Percentiles rank a stretch among this genome's conserved stretches.
Conservation (phyloP, 352 stramenopile genomes). For the Plasmopara muralis region DNA sequence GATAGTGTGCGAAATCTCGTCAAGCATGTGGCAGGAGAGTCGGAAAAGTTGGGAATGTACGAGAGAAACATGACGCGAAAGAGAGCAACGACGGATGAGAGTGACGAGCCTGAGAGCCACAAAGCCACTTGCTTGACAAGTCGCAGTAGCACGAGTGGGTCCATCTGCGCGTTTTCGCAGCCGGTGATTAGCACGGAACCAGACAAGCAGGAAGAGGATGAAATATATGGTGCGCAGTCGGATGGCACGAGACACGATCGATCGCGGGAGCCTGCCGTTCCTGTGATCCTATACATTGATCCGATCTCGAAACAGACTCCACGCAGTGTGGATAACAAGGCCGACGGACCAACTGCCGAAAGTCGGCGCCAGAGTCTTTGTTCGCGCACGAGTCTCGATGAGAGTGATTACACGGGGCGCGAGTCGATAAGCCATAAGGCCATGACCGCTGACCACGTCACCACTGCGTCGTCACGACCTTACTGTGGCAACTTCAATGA, state of each 20-base stretch:
- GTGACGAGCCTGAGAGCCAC: slow-evolving; percentile 16
- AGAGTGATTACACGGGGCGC: neutral
- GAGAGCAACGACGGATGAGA: slow-evolving; percentile 31
- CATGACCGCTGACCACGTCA: too few relatives aligned
- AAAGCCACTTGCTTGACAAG: slow-evolving; percentile 4
- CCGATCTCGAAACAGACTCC: slow-evolving; percentile 10
- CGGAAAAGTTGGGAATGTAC: slow-evolving; percentile 20
- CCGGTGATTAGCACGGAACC: slow-evolving; percentile 10
- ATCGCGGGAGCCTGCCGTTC: slow-evolving; percentile 20
- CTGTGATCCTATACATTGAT: slow-evolving; percentile 23
- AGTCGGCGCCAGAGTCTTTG: slow-evolving; percentile 14
- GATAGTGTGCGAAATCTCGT: slow-evolving; percentile 35
- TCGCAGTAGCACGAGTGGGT: slow-evolving; percentile 25
- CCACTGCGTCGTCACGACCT: too few relatives aligned
- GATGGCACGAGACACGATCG: too few relatives aligned
- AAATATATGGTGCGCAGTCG: too few relatives aligned
- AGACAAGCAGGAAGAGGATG: too few relatives aligned
- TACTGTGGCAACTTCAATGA: slow-evolving; percentile 10
- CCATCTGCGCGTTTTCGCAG: slow-evolving; percentile 18
- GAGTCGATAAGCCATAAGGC: too few relatives aligned
- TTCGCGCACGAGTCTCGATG: slow-evolving; percentile 5
- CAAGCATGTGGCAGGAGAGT: slow-evolving; percentile 32
- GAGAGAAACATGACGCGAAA: slow-evolving; percentile 13
- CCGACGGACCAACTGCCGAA: neutral
- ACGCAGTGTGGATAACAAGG: slow-evolving; percentile 18